Evolutionary conservation across 345 rosid species (phyloP).

Genomic region (Lagerstroemia speciosa): DNA sequence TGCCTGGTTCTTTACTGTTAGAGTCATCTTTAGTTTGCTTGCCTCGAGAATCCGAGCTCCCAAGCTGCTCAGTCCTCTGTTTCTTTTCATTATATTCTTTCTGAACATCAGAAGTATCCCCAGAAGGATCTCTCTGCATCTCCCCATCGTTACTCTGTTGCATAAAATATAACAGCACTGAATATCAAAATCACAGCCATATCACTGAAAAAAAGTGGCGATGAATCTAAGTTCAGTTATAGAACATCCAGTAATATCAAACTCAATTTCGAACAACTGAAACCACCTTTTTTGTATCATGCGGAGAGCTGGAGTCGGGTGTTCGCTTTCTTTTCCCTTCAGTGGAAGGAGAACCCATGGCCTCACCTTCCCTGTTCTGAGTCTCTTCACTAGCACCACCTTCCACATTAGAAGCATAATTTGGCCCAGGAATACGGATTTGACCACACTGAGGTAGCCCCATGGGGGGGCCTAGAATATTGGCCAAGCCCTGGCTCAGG

Average conservation of each 20-base stretch:
- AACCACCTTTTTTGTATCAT: constrained; percentile 51
- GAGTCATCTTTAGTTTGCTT: constrained; percentile 60
- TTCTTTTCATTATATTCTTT: constrained; percentile 58
- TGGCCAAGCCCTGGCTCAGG: constrained; percentile 56
- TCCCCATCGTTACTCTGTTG: constrained; percentile 45
- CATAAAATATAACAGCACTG: constrained; percentile 10
- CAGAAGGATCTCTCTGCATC: constrained; percentile 35
- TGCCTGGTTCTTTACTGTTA: constrained; percentile 52
- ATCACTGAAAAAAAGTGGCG: neutral
- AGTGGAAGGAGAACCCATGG: constrained; percentile 32
- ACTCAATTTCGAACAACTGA: neutral
- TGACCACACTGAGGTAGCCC: constrained; percentile 30
- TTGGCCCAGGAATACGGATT: constrained; percentile 22
- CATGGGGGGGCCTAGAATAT: constrained; percentile 41
- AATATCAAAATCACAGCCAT: neutral
- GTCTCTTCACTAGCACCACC: constrained; percentile 27
- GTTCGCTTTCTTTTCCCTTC: constrained; percentile 53
- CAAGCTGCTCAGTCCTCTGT: constrained; percentile 38
- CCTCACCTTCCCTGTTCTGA: constrained; percentile 30
- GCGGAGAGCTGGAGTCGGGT: constrained; percentile 28
- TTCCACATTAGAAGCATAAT: constrained; percentile 31
- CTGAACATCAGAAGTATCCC: constrained; percentile 26
- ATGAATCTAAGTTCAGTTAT: neutral
- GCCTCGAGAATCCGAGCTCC: constrained; percentile 30
- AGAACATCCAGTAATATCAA: neutral